Evolutionary conservation across 441 rosid species (phyloP).

Genomic region (Isatis lusitanica): DNA sequence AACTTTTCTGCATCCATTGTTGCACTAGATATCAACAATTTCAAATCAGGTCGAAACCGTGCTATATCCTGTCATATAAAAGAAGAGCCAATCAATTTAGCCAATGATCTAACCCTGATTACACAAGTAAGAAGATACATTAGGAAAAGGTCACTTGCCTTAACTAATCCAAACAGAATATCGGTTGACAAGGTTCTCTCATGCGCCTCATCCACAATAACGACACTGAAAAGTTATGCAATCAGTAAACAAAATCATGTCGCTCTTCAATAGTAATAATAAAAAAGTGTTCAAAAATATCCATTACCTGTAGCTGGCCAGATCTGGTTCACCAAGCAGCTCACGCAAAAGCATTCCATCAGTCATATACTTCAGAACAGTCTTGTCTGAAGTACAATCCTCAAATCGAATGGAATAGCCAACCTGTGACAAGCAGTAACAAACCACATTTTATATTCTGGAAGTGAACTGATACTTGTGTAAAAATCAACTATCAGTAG

Average conservation of each 20-base stretch:
- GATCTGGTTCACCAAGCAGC: conserved; percentile 93
- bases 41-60: conserved; percentile 85
- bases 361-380: conserved; percentile 92
- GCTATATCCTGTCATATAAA: conserved; percentile 66
- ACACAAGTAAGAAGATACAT: neutral
- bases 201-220: conserved; percentile 99
- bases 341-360: conserved; percentile 98
- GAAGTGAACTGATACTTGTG: neutral
- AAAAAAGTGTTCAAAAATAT: neutral
- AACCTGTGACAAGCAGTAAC: conserved; percentile 46
- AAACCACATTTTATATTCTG: neutral
- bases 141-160: conserved; percentile 48
- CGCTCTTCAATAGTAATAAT: neutral
- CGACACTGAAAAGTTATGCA: conserved; percentile 55
- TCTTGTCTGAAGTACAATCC: conserved; percentile 97
- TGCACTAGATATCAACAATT: conserved; percentile 97
- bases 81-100: conserved; percentile 8
- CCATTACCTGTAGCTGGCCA: conserved; percentile 82
- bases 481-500: conserved; percentile 17
- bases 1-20: conserved; percentile 98
- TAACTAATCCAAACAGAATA: conserved; percentile 88
- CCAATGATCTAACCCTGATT: neutral
- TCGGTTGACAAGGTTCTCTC: conserved; percentile 98
- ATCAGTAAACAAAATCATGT: conserved; percentile 21
- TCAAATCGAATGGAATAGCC: conserved; percentile 98